Base-by-base conservation (phyloP, 2,329 filamentous ascomycete genomes). In the Colletotrichum tabaci region DNA sequence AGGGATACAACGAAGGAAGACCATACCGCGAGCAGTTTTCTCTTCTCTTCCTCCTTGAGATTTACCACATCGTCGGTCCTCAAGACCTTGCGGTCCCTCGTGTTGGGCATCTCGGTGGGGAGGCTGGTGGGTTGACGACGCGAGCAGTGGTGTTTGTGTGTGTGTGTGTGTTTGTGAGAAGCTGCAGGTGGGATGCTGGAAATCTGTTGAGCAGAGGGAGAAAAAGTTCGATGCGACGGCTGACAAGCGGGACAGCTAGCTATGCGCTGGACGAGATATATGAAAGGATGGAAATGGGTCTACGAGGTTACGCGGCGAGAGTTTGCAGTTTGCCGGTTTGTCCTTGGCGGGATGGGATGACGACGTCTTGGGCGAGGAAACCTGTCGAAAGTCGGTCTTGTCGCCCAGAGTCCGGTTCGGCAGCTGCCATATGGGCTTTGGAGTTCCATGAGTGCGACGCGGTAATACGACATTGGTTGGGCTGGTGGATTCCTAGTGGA, bases 11-110 rank as follows among this genome's bases (percentile, higher is more conserved):
- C 26, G 26, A 56, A 26, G 4, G 30, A 38, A 42, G 26, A 21
- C 16, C 46, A 23, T 73, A 84, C 83, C 74, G 77, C 73, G 44
- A 85, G 74, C 74, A 85, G 78, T 38, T 78, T 78, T 21, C 82
- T 76, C 66, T 77, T 82, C 61, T 84, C 81, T 64, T 80, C 72
- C 44, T 83, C 80, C 4, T 61, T 76, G 65, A 85, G 82, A 21
- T 77, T 66, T 8, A 77, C 67, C 53, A 74, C 74, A 60, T 84
- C 83, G 70, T 85, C 84, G 73, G 79, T 79, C 66, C 83, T 78
- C 71, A 85, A 85, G 62, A 79, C 77, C 76, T 79, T 77, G 68
- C 79, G 82, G 72, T 82, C 83, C 73, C 78, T 77, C 50, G 75
- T 58, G 44, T 50, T 72, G 44, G 74, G 49, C 74, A 84, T 79